A percentile compares a stretch with the other conserved stretches of the same genome.
Conservation (phyloP, 2,329 filamentous ascomycete genomes). For the Paraphoma chrysanthemicola region DNA sequence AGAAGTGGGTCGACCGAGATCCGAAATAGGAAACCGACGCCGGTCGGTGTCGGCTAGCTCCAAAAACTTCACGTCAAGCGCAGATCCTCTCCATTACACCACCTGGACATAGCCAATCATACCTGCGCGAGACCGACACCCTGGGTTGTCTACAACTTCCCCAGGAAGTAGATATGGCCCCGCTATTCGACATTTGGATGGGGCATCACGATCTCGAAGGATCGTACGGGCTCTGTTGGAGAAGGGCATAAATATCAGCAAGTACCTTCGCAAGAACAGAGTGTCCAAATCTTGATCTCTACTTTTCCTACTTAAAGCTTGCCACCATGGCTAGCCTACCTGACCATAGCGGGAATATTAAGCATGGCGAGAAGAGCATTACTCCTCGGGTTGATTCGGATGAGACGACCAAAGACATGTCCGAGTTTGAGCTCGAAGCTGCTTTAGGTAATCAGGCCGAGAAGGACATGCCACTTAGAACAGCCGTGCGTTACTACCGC, state of each 20-base stretch:
- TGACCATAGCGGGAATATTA: not conserved
- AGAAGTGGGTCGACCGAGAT: too few species aligned
- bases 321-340: too few species aligned
- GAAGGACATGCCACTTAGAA: constrained; percentile 52
- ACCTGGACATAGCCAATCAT: not conserved
- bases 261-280: too few species aligned
- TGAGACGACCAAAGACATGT: not conserved
- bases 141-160: not conserved
- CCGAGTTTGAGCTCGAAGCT: constrained; percentile 1
- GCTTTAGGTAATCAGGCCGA: constrained; percentile 6
- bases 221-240: not conserved
- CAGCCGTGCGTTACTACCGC: constrained; percentile 79
- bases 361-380: not conserved
- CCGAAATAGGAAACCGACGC: too few species aligned
- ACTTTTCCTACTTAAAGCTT: too few species aligned
- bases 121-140: not conserved
- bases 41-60: too few species aligned
- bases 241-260: too few species aligned
- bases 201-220: not conserved
- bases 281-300: too few species aligned
- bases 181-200: not conserved
- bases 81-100: not conserved
- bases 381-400: not conserved
- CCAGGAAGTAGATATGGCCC: not conserved
- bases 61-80: too few species aligned